Evolutionary conservation across 2,329 filamentous ascomycete genomes (phyloP).

Genomic region (Aspergillus nomiae): DNA sequence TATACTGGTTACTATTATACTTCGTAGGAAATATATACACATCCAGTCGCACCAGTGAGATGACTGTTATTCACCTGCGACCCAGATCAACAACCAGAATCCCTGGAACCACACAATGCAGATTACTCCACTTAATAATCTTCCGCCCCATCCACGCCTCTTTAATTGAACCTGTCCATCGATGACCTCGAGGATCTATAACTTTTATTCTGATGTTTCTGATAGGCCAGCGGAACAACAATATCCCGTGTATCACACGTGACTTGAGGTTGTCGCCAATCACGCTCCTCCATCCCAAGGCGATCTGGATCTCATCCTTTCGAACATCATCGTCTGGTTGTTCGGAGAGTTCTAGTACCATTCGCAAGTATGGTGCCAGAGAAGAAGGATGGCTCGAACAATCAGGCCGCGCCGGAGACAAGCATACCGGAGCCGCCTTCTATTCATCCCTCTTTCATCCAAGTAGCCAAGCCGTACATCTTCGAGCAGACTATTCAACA

Average conservation of each 20-base stretch:
- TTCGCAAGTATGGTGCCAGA: constrained; percentile 25
- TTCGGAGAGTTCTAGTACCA: constrained; percentile 4
- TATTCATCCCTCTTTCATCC: constrained; percentile 65
- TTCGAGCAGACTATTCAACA: constrained; percentile 78
- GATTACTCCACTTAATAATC: too few relatives aligned
- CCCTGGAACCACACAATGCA: too few relatives aligned
- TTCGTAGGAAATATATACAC: too few relatives aligned
- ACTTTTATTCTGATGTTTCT: neutral
- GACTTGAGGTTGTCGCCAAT: constrained; percentile 2
- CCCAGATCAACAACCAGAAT: neutral
- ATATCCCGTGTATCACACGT: neutral
- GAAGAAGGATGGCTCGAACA: constrained; percentile 19
- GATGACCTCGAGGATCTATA: neutral
- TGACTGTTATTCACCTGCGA: neutral
- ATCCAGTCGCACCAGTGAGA: neutral
- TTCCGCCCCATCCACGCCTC: too few relatives aligned
- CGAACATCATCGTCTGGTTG: neutral
- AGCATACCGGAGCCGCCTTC: constrained; percentile 35
- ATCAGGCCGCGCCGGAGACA: constrained; percentile 14
- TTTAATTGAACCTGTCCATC: neutral
- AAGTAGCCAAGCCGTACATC: constrained; percentile 72
- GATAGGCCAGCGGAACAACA: neutral
- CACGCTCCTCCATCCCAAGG: constrained; percentile 10
- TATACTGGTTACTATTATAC: neutral
- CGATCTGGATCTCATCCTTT: constrained; percentile 4